These are phyloP conservation scores for Tephrocybe sp. DNA, from an alignment of 768 basidiomycete species.

Conservation along the genomic window DNA sequence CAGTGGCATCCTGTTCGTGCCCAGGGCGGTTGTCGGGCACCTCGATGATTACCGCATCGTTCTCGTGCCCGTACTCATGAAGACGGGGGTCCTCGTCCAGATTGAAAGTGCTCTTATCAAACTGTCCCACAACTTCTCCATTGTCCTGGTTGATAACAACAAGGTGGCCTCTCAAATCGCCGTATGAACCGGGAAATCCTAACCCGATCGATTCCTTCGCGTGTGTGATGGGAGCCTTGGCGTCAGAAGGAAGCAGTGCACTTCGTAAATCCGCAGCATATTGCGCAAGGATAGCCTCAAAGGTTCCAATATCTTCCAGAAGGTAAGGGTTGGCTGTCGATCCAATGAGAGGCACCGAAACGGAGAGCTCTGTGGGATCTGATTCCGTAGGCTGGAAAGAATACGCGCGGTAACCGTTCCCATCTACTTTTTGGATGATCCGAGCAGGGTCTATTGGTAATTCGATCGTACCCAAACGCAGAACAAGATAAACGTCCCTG, in stretches of 20 bases:
- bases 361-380: conserved; percentile 36
- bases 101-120: conserved; percentile 51
- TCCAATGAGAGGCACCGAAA: conserved; percentile 31
- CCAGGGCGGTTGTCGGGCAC: conserved; percentile 50
- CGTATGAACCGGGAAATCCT: conserved; percentile 11
- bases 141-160: conserved; percentile 72
- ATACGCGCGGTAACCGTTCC: conserved; percentile 39
- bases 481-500: conserved; percentile 66
- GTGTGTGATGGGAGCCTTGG: conserved; percentile 1
- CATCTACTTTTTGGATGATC: conserved; percentile 39
- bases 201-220: conserved; percentile 14
- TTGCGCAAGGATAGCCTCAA: conserved; percentile 67
- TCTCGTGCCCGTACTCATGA: conserved; percentile 46
- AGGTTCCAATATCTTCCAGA: conserved; percentile 57
- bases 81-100: conserved; percentile 63
- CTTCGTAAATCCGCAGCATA: conserved; percentile 50
- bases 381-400: conserved; percentile 39
- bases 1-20: conserved; percentile 35
- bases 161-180: conserved; percentile 54
- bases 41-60: conserved; percentile 72
- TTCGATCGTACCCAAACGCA: conserved; percentile 56
- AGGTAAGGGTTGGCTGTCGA: conserved; percentile 32
- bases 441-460: conserved; percentile 59
- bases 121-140: conserved; percentile 70
- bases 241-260: conserved; percentile 3